Percentiles rank a stretch among this genome's conserved stretches.
These are phyloP conservation scores for Wickerhamiella spandovensis DNA, from an alignment of 805 yeast genomes.

Conservation along the genomic window DNA sequence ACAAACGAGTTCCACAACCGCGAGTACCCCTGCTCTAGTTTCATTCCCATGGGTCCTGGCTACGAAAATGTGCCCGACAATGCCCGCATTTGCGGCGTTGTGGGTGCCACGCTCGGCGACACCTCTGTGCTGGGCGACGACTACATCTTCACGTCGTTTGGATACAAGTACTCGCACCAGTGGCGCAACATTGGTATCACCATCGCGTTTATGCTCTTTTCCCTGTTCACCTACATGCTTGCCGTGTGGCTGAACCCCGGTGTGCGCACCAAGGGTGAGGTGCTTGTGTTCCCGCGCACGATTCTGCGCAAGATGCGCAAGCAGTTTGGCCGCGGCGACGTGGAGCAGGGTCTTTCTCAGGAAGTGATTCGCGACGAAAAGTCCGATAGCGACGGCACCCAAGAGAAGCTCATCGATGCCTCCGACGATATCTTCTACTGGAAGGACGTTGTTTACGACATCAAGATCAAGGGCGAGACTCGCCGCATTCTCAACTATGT, in stretches of 20 bases:
- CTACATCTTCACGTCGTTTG: constrained; percentile 37
- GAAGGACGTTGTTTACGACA: constrained; percentile 46
- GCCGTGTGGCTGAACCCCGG: constrained; percentile 21
- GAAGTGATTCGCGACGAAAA: constrained; percentile 17
- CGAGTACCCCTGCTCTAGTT: constrained; percentile 37
- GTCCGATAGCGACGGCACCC: constrained; percentile 20
- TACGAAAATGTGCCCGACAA: constrained; percentile 30
- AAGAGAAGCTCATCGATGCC: constrained; percentile 21
- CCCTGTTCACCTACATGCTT: constrained; percentile 26
- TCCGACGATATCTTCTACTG: constrained; percentile 43
- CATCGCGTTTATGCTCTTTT: constrained; percentile 37
- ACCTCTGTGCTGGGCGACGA: constrained; percentile 42
- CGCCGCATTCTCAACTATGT: constrained; percentile 34
- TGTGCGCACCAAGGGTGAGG: constrained; percentile 24
- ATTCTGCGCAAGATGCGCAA: constrained; percentile 8
- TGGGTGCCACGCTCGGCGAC: constrained; percentile 47
- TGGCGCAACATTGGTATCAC: constrained; percentile 75
- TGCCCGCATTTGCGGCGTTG: constrained; percentile 43
- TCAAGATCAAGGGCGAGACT: constrained; percentile 31
- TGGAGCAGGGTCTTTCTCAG: background rate
- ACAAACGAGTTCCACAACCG: constrained; percentile 50
- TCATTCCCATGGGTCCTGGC: constrained; percentile 48
- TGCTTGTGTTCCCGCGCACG: constrained; percentile 17
- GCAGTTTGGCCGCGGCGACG: constrained; percentile 11
- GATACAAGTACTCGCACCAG: constrained; percentile 42